Percentiles rank a stretch among this genome's conserved stretches.
These are phyloP conservation scores for Cryptococcus sp. DNA, from an alignment of 1,284 basidiomycete species.

Conservation along the genomic window DNA sequence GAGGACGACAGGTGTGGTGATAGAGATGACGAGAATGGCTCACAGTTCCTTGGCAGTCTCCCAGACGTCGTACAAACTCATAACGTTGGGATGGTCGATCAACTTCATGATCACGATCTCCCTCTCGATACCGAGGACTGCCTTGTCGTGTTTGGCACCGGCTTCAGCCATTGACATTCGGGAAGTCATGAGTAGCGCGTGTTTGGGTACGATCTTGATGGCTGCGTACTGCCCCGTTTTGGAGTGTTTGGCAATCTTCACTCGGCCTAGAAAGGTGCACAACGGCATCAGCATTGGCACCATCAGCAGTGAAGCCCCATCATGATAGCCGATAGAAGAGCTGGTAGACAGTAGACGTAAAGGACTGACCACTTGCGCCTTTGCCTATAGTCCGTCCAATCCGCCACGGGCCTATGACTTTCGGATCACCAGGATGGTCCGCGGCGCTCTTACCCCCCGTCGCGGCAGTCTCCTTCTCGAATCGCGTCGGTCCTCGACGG, in stretches of 20 bases:
- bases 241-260: slow-evolving; percentile 83
- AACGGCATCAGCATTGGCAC: not conserved
- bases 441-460: slow-evolving; percentile 36
- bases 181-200: slow-evolving; percentile 65
- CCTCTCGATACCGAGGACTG: slow-evolving; percentile 81
- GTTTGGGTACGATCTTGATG: slow-evolving; percentile 92
- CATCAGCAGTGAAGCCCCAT: no score
- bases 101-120: slow-evolving; percentile 99
- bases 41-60: slow-evolving; percentile 88
- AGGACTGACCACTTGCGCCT: slow-evolving; percentile 76
- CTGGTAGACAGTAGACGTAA: not conserved
- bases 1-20: no score
- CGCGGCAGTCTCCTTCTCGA: slow-evolving; percentile 39
- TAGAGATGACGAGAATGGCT: slow-evolving; percentile 25
- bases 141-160: slow-evolving; percentile 67
- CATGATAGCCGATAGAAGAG: not conserved
- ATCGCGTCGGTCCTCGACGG: slow-evolving; percentile 29
- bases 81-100: slow-evolving; percentile 91
- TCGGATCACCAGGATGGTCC: slow-evolving; percentile 52
- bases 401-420: slow-evolving; percentile 84
- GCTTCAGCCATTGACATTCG: slow-evolving; percentile 69
- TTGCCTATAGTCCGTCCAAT: slow-evolving; percentile 90
- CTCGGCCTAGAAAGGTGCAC: slow-evolving; percentile 65
- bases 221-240: slow-evolving; percentile 87
- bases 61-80: slow-evolving; percentile 94